Percentiles rank a stretch among this genome's conserved stretches.
Conservation (phyloP, 2,329 filamentous ascomycete genomes). For the Cladosporium sp. region DNA sequence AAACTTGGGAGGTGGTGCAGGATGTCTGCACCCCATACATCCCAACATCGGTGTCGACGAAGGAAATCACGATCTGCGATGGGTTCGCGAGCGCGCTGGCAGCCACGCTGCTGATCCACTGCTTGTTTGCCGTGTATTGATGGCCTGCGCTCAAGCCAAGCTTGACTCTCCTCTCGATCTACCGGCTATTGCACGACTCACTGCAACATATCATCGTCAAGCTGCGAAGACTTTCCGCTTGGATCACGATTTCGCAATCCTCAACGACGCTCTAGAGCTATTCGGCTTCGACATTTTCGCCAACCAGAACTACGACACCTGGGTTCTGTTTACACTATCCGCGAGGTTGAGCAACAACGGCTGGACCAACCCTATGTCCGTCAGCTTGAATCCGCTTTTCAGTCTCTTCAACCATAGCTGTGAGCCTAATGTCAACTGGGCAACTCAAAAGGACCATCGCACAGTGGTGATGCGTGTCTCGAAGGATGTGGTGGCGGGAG, state of each 20-base stretch:
- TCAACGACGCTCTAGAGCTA: constrained; percentile 72
- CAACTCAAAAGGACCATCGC: constrained; percentile 19
- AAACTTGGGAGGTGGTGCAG: constrained; percentile 23
- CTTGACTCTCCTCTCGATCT: constrained; percentile 31
- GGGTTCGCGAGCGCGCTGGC: constrained; percentile 27
- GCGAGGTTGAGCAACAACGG: constrained; percentile 82
- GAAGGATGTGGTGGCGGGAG: constrained; percentile 24
- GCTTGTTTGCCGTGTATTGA: constrained; percentile 26
- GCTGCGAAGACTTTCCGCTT: constrained; percentile 61
- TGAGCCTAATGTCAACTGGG: constrained; percentile 88
- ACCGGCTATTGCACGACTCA: constrained; percentile 30
- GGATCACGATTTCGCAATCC: constrained; percentile 67
- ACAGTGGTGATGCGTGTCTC: constrained; percentile 24
- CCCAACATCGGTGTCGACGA: constrained; percentile 27
- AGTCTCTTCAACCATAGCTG: constrained; percentile 94
- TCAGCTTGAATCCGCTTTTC: constrained; percentile 77
- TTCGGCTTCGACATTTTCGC: constrained; percentile 77
- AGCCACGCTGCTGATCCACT: constrained; percentile 25
- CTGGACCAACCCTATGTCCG: constrained; percentile 59
- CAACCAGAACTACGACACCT: constrained; percentile 63
- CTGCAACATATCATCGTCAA: constrained; percentile 27
- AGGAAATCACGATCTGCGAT: constrained; percentile 26
- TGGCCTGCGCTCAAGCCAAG: constrained; percentile 22
- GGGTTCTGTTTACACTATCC: constrained; percentile 88
- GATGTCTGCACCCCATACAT: constrained; percentile 28